Evolutionary conservation across 2,329 filamentous ascomycete genomes (phyloP).

Genomic region (Fusarium hainanense): DNA sequence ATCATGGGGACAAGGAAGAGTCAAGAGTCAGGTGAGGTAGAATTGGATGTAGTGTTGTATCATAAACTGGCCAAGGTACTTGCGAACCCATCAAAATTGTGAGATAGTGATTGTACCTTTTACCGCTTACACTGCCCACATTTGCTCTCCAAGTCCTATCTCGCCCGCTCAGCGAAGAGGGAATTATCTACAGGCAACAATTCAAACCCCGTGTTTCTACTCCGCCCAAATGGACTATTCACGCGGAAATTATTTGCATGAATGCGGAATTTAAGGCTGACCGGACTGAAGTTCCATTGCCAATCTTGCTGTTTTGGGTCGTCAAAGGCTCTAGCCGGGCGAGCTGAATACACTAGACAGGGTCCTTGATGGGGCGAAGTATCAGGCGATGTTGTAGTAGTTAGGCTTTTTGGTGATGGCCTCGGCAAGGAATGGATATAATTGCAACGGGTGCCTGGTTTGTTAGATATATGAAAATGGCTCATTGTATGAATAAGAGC

Average conservation of each 20-base stretch:
- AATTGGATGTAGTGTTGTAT: slow-evolving; percentile 1
- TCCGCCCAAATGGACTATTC: slow-evolving; percentile 10
- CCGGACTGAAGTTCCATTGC: background rate
- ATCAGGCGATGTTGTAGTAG: slow-evolving; percentile 4
- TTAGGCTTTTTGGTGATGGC: slow-evolving; percentile 10
- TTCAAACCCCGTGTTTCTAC: background rate
- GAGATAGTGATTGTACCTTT: background rate
- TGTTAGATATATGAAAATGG: background rate
- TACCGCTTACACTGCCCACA: background rate
- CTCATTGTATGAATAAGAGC: slow-evolving; percentile 6
- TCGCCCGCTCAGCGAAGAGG: background rate
- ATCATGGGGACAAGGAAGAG: background rate
- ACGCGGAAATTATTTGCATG: slow-evolving; percentile 14
- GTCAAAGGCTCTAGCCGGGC: slow-evolving; percentile 16
- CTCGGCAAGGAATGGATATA: background rate
- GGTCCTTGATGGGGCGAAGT: slow-evolving; percentile 29
- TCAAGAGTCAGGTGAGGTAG: slow-evolving; percentile 11
- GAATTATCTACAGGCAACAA: slow-evolving; percentile 21
- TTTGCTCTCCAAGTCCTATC: background rate
- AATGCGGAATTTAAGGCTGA: slow-evolving; percentile 24
- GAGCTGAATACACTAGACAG: slow-evolving; percentile 22
- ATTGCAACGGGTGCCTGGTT: background rate
- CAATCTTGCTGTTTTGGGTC: slow-evolving; percentile 30
- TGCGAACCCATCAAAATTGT: background rate
- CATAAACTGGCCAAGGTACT: slow-evolving; percentile 10